Evolutionary conservation across 2,329 filamentous ascomycete species (phyloP).

Genomic region (Aspergillus niger): DNA sequence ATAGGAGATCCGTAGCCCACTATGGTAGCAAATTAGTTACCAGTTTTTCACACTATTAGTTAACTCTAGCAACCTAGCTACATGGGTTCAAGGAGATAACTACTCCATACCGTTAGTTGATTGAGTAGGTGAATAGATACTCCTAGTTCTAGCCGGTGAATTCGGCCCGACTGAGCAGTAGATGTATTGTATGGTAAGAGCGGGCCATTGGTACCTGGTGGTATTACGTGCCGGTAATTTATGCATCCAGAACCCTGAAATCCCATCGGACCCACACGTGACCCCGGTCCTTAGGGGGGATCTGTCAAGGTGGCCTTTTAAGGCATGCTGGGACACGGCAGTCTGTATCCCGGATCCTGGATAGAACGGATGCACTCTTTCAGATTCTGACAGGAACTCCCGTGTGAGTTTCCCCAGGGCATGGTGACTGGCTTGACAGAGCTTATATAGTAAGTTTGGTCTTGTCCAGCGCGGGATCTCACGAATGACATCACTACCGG

Average conservation of each 20-base stretch:
- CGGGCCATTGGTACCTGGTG: constrained; percentile 6
- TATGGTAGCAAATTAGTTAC: not conserved
- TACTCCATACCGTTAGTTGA: not conserved
- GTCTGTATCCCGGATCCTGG: not conserved
- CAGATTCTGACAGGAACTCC: not conserved
- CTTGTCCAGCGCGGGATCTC: not conserved
- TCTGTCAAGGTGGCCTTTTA: constrained; percentile 26
- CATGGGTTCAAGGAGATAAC: not conserved
- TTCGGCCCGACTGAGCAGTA: not conserved
- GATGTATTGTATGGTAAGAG: constrained; percentile 10
- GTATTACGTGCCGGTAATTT: constrained; percentile 17
- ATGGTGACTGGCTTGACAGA: not conserved
- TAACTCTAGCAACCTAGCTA: no score
- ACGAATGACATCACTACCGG: not conserved
- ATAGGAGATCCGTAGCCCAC: not conserved
- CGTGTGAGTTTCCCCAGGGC: not conserved
- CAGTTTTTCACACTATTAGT: no score
- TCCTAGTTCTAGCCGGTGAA: not conserved
- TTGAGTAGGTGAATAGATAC: not conserved
- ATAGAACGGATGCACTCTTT: not conserved
- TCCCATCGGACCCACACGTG: constrained; percentile 20
- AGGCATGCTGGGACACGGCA: not conserved
- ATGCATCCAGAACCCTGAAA: constrained; percentile 21
- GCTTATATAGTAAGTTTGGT: not conserved
- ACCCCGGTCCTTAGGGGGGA: constrained; percentile 13